phyloP scores from a whole-genome alignment of 1,284 basidiomycete genomes.

The Sphaerobolus stellatus region DNA sequence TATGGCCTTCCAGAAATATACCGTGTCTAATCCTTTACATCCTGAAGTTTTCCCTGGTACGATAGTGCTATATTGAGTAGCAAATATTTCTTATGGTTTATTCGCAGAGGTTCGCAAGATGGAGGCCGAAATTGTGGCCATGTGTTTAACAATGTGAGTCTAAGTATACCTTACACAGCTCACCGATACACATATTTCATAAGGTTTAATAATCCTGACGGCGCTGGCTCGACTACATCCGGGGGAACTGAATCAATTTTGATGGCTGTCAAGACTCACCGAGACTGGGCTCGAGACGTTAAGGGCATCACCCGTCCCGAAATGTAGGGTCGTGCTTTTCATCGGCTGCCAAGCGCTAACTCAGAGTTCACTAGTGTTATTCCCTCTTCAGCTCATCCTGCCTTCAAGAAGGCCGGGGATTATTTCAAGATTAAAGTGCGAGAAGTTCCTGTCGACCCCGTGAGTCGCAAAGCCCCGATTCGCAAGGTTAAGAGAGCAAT shows the following conservation, averaged over 20 bases:
- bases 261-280: constrained; percentile 91
- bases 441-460: constrained; percentile 80
- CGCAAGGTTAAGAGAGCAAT: constrained; percentile 80
- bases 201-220: constrained; percentile 78
- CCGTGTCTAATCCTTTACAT: constrained; percentile 88
- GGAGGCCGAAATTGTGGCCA: constrained; percentile 96
- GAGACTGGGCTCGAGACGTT: constrained; percentile 85
- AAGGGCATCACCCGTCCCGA: constrained; percentile 93
- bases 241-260: constrained; percentile 97
- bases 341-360: not conserved
- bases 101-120: constrained; percentile 80
- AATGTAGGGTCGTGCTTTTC: constrained; percentile 60
- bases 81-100: not conserved
- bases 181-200: constrained; percentile 13
- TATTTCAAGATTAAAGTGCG: constrained; percentile 95
- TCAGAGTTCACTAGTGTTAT: constrained; percentile 59
- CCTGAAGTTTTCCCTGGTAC: constrained; percentile 88
- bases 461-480: constrained; percentile 80
- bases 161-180: constrained; percentile 1
- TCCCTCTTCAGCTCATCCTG: constrained; percentile 86
- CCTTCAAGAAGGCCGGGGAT: constrained; percentile 90
- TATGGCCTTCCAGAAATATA: constrained; percentile 68
- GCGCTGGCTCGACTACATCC: constrained; percentile 89
- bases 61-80: constrained; percentile 15
- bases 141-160: constrained; percentile 74